These are phyloP conservation scores for Penicillium paxilli DNA, from an alignment of 495 filamentous ascomycete species.

Conservation along the genomic window DNA sequence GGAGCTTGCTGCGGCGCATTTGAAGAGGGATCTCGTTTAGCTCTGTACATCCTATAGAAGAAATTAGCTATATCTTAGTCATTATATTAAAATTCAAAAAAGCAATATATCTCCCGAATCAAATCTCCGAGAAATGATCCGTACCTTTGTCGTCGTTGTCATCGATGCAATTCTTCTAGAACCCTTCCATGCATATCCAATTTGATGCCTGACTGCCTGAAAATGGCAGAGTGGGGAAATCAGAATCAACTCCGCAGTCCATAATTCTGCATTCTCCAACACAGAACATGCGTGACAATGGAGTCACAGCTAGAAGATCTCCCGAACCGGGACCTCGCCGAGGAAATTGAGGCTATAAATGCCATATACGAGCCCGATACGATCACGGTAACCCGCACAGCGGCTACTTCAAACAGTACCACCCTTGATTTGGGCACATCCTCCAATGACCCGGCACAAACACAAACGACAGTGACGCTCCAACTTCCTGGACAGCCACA, in stretches of 20 bases:
- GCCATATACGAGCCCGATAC: conserved; percentile 83
- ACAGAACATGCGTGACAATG: conserved; percentile 15
- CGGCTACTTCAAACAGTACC: conserved; percentile 46
- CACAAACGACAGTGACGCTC: conserved; percentile 35
- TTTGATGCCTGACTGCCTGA: conserved; percentile 18
- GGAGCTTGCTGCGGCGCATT: neutral
- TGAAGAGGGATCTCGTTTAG: neutral
- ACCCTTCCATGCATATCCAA: neutral
- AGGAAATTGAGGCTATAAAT: conserved; percentile 89
- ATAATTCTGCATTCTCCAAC: conserved; percentile 5
- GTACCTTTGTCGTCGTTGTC: neutral
- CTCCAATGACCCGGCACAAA: conserved; percentile 21
- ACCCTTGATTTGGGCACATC: conserved; percentile 38
- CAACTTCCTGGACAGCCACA: conserved; percentile 44
- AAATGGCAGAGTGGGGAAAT: conserved; percentile 13
- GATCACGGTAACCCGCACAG: conserved; percentile 46
- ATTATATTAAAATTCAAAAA: neutral
- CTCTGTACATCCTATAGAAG: neutral
- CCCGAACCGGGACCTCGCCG: conserved; percentile 62
- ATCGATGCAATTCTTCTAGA: neutral
- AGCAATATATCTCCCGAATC: neutral
- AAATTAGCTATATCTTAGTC: neutral
- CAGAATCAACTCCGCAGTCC: conserved; percentile 16
- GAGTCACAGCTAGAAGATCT: conserved; percentile 27
- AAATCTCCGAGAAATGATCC: neutral